A percentile compares a stretch with the other conserved stretches of the same genome.
phyloP scores from a whole-genome alignment of 1,284 basidiomycete species.

The Ganoderma boninense region DNA sequence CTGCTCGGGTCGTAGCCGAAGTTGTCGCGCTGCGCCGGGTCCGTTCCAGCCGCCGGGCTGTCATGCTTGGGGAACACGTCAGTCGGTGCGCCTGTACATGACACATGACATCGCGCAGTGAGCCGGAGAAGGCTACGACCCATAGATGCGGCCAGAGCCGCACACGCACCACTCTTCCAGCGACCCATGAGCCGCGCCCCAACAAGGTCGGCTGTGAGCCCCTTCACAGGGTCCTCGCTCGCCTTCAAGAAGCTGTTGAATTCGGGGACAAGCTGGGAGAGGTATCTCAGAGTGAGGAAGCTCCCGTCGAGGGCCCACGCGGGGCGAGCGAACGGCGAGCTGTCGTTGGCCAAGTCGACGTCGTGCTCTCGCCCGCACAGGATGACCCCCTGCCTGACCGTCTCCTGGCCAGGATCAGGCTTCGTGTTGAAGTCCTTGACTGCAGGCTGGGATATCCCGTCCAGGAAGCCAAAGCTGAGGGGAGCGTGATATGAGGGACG shows the following conservation, averaged over 20 bases:
- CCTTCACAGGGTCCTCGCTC: slow-evolving; percentile 49
- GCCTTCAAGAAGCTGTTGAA: slow-evolving; percentile 57
- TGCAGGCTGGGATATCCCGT: slow-evolving; percentile 51
- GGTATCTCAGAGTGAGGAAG: slow-evolving; percentile 63
- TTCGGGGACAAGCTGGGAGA: slow-evolving; percentile 63
- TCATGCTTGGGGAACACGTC: slow-evolving; percentile 44
- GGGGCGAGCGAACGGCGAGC: slow-evolving; percentile 45
- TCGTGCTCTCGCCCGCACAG: slow-evolving; percentile 45
- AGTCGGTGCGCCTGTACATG: slow-evolving; percentile 43
- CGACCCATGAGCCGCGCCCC: slow-evolving; percentile 64
- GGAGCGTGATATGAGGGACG: background rate
- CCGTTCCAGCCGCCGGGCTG: slow-evolving; percentile 42
- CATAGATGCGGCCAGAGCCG: background rate
- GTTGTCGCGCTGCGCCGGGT: slow-evolving; percentile 44
- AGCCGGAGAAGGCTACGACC: background rate
- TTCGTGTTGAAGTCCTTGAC: slow-evolving; percentile 44
- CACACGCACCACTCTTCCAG: slow-evolving; percentile 64
- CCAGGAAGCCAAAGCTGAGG: slow-evolving; percentile 48
- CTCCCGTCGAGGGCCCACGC: slow-evolving; percentile 60
- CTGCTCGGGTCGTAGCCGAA: too few relatives aligned
- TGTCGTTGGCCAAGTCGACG: background rate
- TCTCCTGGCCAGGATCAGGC: slow-evolving; percentile 44
- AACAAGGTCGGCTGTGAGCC: slow-evolving; percentile 49
- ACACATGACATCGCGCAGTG: too few relatives aligned
- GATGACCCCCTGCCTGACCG: slow-evolving; percentile 44